phyloP scores from a whole-genome alignment of 495 filamentous ascomycete species.

The Tricharina praecox region DNA sequence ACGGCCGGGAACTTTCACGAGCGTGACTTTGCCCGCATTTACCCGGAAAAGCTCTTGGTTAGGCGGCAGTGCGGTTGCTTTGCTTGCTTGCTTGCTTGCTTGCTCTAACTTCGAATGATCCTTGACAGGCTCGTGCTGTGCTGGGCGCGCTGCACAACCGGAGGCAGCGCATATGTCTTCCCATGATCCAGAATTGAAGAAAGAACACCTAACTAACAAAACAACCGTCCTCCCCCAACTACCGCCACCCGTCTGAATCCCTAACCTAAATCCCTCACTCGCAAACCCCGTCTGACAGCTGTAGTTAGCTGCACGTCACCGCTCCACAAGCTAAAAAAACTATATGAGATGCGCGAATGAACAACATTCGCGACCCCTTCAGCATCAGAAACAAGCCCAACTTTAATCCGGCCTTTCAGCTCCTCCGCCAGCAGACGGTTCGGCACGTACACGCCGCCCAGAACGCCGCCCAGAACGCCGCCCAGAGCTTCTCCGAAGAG shows the following conservation, averaged over 20 bases:
- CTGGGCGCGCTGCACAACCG: too few relatives aligned
- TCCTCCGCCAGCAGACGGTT: slow-evolving; percentile 31
- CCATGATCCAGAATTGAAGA: not conserved
- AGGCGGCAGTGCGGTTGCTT: not conserved
- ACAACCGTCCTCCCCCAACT: not conserved
- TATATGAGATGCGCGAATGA: slow-evolving; percentile 30
- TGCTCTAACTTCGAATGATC: too few relatives aligned
- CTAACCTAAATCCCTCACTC: too few relatives aligned
- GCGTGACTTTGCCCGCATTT: slow-evolving; percentile 7
- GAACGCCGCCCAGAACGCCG: slow-evolving; percentile 29
- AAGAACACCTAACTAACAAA: not conserved
- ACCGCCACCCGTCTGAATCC: not conserved
- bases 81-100: not conserved
- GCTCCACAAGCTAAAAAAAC: too few relatives aligned
- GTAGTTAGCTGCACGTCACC: too few relatives aligned
- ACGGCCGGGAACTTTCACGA: too few relatives aligned
- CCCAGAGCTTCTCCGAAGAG: slow-evolving; percentile 30
- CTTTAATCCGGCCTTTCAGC: slow-evolving; percentile 27
- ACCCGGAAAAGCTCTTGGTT: too few relatives aligned
- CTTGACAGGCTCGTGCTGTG: too few relatives aligned
- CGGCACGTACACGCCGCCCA: too few relatives aligned
- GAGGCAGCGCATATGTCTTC: too few relatives aligned
- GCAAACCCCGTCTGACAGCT: too few relatives aligned
- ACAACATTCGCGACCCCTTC: slow-evolving; percentile 35
- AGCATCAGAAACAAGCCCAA: slow-evolving; percentile 32